A percentile compares a stretch with the other conserved stretches of the same genome.
Conservation (phyloP, 106 monocot genomes). For the Phalaenopsis equestris region DNA sequence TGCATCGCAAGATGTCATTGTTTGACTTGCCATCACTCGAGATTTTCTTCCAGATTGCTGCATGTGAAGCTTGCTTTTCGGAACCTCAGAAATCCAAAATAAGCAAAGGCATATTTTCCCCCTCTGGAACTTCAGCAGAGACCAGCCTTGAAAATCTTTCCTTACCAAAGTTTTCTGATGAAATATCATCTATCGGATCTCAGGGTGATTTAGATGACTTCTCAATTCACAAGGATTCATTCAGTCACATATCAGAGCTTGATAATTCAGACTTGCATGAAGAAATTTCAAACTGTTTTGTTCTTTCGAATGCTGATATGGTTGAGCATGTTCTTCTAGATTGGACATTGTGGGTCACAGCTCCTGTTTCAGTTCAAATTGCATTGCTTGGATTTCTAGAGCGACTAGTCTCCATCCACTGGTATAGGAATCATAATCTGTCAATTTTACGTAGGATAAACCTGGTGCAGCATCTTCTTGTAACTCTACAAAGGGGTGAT, state of each 20-base stretch:
- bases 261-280: slow-evolving; percentile 53
- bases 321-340: slow-evolving; percentile 96
- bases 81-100: slow-evolving; percentile 52
- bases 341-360: slow-evolving; percentile 97
- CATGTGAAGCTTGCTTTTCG: slow-evolving; percentile 86
- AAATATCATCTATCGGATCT: slow-evolving; percentile 73
- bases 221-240: slow-evolving; percentile 71
- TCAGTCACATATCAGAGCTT: slow-evolving; percentile 83
- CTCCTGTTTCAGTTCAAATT: slow-evolving; percentile 95
- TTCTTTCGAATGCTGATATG: slow-evolving; percentile 96
- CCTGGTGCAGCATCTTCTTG: slow-evolving; percentile 93
- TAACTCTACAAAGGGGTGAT: slow-evolving; percentile 94
- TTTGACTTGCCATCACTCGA: slow-evolving; percentile 98
- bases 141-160: slow-evolving; percentile 62
- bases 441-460: slow-evolving; percentile 84
- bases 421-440: slow-evolving; percentile 96
- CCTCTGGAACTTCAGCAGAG: slow-evolving; percentile 39
- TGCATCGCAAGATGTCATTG: slow-evolving; percentile 80
- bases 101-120: slow-evolving; percentile 25
- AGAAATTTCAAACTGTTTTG: slow-evolving; percentile 69
- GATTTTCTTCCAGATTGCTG: slow-evolving; percentile 92
- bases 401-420: slow-evolving; percentile 92
- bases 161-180: slow-evolving; percentile 70
- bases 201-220: slow-evolving; percentile 85
- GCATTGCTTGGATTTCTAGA: slow-evolving; percentile 92